Base-by-base conservation (phyloP, 805 yeast species). In the Wickerhamiella allomyrinae region DNA sequence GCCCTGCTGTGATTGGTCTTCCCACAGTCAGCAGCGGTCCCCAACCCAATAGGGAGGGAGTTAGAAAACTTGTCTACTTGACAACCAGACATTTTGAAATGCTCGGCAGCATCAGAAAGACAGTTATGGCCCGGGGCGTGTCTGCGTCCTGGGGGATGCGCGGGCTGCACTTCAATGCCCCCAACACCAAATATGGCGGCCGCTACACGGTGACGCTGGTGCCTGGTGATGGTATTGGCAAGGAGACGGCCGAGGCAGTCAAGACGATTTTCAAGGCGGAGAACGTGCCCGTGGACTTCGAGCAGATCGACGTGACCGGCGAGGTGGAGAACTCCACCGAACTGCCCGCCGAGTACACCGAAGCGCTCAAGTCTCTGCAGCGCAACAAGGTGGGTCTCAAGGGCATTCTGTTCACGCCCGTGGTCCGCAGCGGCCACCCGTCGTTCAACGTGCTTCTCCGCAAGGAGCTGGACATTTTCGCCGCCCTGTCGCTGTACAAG, bases 151-250 rank as follows among this genome's bases (percentile, higher is more conserved):
- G 35, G 24, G 34, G 31, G 3, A 14, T 14, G 11, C 49, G 49
- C 37, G 24, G 40, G 11, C 33, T 41, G 33, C 47, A 44, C 45
- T 46, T 29, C 41, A 41, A 39, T 21, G 36, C 47, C 37, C 43
- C 45, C 33, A 46, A 46, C 44, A 46, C 49, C 39, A 43, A 44
- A 41, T 86, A 84, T 68, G 97, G 97, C 54, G 95, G 95, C 49
- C 79, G 79, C 61, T 87, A 76, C 72, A 82, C 89, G 41, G 95
- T 91, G 45, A 89, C 98, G 40, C 72, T 89, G 62, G 79, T 89
- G 55, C 97, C 97, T 46, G 69, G 98, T 67, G 98, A 89, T 61
- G 97, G 97, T 74, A 81, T 87, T 53, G 98, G 98, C 65, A 79
- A 79, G 59, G 95, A 87, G 69, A 83, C 87, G 61, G 80, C 97